Evolutionary conservation across 129 eudicot species (phyloP).

Genomic region (Apium graveolens): DNA sequence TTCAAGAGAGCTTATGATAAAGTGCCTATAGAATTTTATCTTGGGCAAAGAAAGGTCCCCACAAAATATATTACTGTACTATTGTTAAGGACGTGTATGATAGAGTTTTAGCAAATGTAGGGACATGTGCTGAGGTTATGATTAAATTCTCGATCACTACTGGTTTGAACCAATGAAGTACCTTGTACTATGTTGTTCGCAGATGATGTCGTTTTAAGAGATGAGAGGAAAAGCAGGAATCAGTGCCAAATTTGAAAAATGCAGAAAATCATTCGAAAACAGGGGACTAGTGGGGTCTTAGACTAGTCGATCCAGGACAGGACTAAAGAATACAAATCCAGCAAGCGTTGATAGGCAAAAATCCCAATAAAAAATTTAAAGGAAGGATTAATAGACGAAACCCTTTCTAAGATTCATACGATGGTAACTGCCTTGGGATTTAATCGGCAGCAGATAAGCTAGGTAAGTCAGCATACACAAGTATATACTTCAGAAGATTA

Average conservation of each 20-base stretch:
- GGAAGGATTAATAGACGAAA: background rate
- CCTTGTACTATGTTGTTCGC: background rate
- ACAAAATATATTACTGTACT: no score
- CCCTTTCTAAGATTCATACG: background rate
- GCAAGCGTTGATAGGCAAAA: background rate
- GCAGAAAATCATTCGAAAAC: background rate
- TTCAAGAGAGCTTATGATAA: no score
- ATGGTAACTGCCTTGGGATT: background rate
- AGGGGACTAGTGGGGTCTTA: background rate
- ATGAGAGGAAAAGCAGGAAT: background rate
- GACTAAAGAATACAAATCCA: background rate
- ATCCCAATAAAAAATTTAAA: background rate
- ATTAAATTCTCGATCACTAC: no score
- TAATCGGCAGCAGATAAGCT: background rate
- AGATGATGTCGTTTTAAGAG: background rate
- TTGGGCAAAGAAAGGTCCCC: no score
- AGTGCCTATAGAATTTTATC: no score
- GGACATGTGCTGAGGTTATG: no score
- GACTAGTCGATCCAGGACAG: background rate
- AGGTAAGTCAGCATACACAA: background rate
- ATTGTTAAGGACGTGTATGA: no score
- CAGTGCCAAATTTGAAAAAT: background rate
- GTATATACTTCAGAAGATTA: background rate
- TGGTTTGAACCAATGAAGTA: no score
- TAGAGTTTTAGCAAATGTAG: no score